Evolutionary conservation across 2,329 filamentous ascomycete genomes (phyloP), one percentile per base, ranked within the genome.

Genomic region (Exophiala xenobiotica): DNA sequence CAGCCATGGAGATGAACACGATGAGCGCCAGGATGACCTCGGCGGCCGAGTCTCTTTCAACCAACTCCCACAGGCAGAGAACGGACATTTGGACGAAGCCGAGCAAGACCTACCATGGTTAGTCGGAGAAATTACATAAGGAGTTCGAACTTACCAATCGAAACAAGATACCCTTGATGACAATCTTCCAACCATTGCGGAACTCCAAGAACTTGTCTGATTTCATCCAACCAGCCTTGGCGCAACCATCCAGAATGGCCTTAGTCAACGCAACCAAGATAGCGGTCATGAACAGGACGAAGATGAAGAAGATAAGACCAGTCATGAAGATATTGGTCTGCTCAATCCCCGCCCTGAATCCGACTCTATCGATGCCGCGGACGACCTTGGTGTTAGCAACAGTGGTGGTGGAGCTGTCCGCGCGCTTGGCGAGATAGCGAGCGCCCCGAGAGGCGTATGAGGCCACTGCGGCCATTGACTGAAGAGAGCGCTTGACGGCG

Each of bases 281-380:
- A 47, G 88, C 79, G 42, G 88, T 88, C 57, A 91, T 69, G 55
- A 88, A 73, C 62, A 95, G 84, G 65, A 96, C 89, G 65, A 93
- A 76, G 65, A 89, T 81, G 74, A 95, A 96, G 77, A 96, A 95
- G 60, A 86, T 83, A 46, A 96, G 78, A 40, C 90, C 89, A 1
- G 92, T 96, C 75, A 96, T 79, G 77, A 96, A 96, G 61, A 96
- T 82, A 72, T 97, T 96, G 56, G 90, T 93, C 2, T 82, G 78
- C 71, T 97, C 92, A 57, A 97, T 96, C 51, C 77, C 77, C 29
- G 88, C 86, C 58, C 82, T 81, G 78, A 95, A 96, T 23, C 89
- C 90, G 38, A 95, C 90, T 70, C 92, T 86, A 65, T 95, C 82
- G 56, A 96, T 95, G 60, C 92, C 92, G 53, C 80, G 85, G 27